A percentile compares a stretch with the other conserved stretches of the same genome.
These are phyloP conservation scores for Coemansia biformis DNA, from an alignment of 192 early-diverging fungal genomes.

Conservation along the genomic window DNA sequence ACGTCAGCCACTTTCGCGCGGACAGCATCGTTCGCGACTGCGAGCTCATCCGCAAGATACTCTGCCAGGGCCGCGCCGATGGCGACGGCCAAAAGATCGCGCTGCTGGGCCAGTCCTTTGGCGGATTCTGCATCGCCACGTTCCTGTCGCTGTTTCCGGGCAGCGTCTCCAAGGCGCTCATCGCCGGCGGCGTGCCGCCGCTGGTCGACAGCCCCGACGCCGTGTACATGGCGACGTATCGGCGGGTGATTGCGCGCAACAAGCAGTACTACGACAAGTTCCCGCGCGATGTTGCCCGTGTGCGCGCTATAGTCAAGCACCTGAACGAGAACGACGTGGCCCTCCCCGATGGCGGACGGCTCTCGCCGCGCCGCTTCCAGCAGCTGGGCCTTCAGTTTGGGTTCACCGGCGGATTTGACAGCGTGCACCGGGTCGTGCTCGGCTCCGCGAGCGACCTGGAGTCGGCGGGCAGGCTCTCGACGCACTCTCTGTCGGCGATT, in stretches of 20 bases:
- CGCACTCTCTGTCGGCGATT: conserved; percentile 43
- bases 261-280: conserved; percentile 60
- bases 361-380: conserved; percentile 63
- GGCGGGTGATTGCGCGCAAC: conserved; percentile 57
- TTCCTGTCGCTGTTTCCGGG: conserved; percentile 63
- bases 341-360: conserved; percentile 56
- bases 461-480: conserved; percentile 27
- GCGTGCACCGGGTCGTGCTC: conserved; percentile 54
- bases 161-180: conserved; percentile 58
- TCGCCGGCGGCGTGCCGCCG: conserved; percentile 68
- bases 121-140: conserved; percentile 64
- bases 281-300: conserved; percentile 57
- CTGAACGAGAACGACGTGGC: conserved; percentile 46
- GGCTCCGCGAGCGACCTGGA: conserved; percentile 48
- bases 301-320: conserved; percentile 56
- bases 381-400: conserved; percentile 64
- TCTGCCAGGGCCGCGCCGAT: conserved; percentile 42
- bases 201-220: conserved; percentile 56
- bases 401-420: conserved; percentile 58
- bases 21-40: conserved; percentile 66
- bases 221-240: conserved; percentile 58
- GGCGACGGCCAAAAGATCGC: conserved; percentile 43
- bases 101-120: conserved; percentile 64
- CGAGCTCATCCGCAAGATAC: conserved; percentile 56
- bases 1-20: conserved; percentile 61